phyloP scores from a whole-genome alignment of 2,329 filamentous ascomycete genomes.

The Fusarium abutilonis region DNA sequence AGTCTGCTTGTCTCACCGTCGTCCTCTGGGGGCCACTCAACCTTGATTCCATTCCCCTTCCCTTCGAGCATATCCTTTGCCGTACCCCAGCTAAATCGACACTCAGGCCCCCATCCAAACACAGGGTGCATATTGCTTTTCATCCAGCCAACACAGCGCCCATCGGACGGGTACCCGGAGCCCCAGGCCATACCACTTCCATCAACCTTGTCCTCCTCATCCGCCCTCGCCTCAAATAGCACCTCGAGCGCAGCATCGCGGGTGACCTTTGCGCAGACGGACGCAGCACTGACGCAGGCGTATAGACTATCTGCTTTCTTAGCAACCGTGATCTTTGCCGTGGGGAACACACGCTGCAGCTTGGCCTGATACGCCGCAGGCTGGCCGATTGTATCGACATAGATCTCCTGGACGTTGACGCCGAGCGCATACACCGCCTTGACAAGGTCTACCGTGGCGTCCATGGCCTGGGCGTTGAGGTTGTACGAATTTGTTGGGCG shows the following conservation, averaged over 20 bases:
- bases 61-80: constrained; percentile 90
- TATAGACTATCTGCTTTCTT: constrained; percentile 95
- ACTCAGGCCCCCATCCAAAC: constrained; percentile 95
- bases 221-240: constrained; percentile 66
- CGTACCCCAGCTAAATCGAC: constrained; percentile 94
- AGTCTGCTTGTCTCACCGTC: constrained; percentile 74
- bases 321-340: constrained; percentile 76
- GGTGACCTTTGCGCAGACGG: constrained; percentile 95
- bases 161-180: constrained; percentile 92
- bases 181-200: constrained; percentile 74
- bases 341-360: constrained; percentile 85
- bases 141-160: constrained; percentile 81
- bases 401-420: constrained; percentile 88
- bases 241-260: constrained; percentile 88
- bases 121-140: constrained; percentile 87
- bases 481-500: constrained; percentile 76
- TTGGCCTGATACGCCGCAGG: constrained; percentile 85
- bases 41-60: constrained; percentile 73
- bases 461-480: constrained; percentile 94
- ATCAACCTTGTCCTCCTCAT: constrained; percentile 44
- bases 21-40: constrained; percentile 85
- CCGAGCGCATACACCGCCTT: constrained; percentile 77
- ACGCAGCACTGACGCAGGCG: constrained; percentile 91
- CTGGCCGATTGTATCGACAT: constrained; percentile 92
- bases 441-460: constrained; percentile 87